Conservation (phyloP, 2,329 filamentous ascomycete species). For the Trichoderma sp. region DNA sequence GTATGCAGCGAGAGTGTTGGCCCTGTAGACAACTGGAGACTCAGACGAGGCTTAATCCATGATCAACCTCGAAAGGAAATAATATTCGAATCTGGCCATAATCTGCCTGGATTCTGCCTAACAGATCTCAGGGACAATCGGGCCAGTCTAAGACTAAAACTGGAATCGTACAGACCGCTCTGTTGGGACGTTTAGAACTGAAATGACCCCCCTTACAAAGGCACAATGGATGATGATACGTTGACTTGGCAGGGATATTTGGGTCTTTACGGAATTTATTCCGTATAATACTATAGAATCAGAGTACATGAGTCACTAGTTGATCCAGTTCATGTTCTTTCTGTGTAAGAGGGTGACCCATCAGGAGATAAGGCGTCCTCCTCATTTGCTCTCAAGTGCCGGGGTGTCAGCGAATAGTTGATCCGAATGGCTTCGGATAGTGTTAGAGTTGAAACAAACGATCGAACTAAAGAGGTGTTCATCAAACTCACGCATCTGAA, state of each 20-base stretch:
- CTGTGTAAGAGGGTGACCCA: background rate
- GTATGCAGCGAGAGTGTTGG: background rate
- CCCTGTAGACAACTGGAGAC: background rate
- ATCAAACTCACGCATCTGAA: constrained; percentile 16
- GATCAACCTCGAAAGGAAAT: background rate
- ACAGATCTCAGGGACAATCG: background rate
- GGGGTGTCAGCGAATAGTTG: constrained; percentile 2
- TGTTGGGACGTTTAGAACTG: background rate
- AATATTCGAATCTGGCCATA: background rate
- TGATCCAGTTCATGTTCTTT: background rate
- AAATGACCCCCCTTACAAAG: background rate
- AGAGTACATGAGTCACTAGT: background rate
- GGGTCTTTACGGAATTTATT: background rate
- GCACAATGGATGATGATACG: background rate
- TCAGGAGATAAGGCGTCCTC: background rate
- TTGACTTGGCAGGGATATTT: background rate
- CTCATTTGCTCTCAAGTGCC: background rate
- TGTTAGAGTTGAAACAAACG: background rate
- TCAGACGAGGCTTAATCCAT: background rate
- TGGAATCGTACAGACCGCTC: background rate
- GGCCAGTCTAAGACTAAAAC: background rate
- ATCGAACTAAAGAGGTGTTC: fast-evolving
- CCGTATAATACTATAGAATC: background rate
- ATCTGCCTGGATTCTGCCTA: background rate
- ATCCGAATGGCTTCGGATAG: background rate